Conservation (phyloP, 2,329 filamentous ascomycete species). For the Alternaria brassicae region DNA sequence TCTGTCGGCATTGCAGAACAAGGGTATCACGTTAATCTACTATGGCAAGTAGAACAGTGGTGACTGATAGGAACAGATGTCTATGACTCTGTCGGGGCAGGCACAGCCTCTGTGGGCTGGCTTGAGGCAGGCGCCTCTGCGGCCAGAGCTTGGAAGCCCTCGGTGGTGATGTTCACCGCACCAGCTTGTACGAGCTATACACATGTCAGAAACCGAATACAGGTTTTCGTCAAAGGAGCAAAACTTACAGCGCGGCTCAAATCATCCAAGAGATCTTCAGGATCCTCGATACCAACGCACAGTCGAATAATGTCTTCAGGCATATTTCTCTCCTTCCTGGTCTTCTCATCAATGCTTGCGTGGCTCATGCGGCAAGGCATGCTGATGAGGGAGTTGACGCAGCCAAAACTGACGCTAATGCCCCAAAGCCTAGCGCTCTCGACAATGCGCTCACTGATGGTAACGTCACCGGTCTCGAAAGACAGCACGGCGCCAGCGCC, state of each 20-base stretch:
- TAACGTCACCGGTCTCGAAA: constrained; percentile 90
- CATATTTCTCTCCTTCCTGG: constrained; percentile 73
- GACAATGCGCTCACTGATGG: constrained; percentile 88
- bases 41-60: constrained; percentile 39
- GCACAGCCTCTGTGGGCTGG: constrained; percentile 15
- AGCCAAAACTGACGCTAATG: constrained; percentile 97
- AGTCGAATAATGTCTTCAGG: constrained; percentile 96
- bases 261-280: constrained; percentile 90
- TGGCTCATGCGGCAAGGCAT: constrained; percentile 99
- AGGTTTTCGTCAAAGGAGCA: background rate
- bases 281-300: constrained; percentile 96
- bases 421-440: constrained; percentile 91
- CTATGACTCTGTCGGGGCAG: constrained; percentile 24
- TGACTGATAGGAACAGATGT: constrained; percentile 31
- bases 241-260: constrained; percentile 82
- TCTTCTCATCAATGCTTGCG: constrained; percentile 96
- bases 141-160: constrained; percentile 74
- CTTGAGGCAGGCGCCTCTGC: constrained; percentile 13
- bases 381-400: constrained; percentile 97
- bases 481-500: constrained; percentile 93
- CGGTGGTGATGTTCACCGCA: constrained; percentile 83
- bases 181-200: constrained; percentile 82
- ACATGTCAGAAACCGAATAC: constrained; percentile 18
- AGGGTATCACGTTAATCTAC: constrained; percentile 48
- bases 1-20: constrained; percentile 9